A percentile compares a stretch with the other conserved stretches of the same genome.
Conservation (phyloP, 2,329 filamentous ascomycete species). For the Trichoderma atroviride region DNA sequence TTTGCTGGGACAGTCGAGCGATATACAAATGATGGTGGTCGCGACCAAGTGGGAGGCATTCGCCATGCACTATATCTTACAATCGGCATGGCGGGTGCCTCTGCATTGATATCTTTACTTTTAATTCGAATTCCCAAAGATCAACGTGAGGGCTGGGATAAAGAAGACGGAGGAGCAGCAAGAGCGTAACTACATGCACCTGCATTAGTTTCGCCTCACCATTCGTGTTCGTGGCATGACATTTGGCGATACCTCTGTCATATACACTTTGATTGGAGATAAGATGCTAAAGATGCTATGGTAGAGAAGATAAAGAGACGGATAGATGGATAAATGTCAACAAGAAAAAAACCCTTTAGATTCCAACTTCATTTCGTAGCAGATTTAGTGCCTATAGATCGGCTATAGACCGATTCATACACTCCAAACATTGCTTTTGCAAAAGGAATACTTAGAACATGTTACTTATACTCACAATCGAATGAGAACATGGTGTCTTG, state of each 20-base stretch:
- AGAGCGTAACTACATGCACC: background rate
- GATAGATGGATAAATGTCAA: background rate
- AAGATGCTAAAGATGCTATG: background rate
- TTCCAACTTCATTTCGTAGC: too few relatives aligned
- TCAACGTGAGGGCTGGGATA: conserved; percentile 40
- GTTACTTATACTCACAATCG: background rate
- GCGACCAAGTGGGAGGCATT: conserved; percentile 38
- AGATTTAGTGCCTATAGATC: background rate
- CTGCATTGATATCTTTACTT: conserved; percentile 40
- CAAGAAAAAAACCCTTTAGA: background rate
- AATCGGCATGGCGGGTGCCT: conserved; percentile 40
- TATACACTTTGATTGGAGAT: background rate
- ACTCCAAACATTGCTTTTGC: too few relatives aligned
- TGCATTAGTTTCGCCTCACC: background rate
- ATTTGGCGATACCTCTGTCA: background rate
- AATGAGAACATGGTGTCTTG: background rate
- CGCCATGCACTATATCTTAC: conserved; percentile 47
- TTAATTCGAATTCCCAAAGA: conserved; percentile 48
- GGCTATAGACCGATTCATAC: background rate
- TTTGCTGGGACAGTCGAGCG: conserved; percentile 42
- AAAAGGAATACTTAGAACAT: background rate
- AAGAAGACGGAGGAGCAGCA: conserved; percentile 2
- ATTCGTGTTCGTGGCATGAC: too few relatives aligned
- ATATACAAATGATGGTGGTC: conserved; percentile 25
- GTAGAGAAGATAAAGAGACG: background rate